Base-by-base conservation (phyloP, 1,139 yeast species). In the Blastobotrys aristatus region DNA sequence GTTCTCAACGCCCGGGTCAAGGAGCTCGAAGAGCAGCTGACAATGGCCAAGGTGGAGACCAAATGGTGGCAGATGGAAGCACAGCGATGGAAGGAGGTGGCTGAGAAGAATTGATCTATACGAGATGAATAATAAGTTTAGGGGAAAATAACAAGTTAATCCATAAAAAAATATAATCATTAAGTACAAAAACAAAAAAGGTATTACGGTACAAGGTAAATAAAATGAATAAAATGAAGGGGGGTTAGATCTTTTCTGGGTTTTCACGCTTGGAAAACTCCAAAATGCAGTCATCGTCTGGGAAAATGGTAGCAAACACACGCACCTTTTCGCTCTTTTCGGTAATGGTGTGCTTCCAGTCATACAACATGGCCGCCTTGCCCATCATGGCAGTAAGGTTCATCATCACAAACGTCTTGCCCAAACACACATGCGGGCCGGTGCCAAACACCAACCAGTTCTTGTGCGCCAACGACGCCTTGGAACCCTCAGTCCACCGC, bases 271-370 rank as follows among this genome's bases (percentile, higher is more conserved):
- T 50, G 49, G 76, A 74, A 75, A 90, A 90, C 61, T 81, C 74
- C 66, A 92, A 71, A 59, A 87, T 79, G 65, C 95, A 80, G 66
- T 90, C 96, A 69, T 92, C 98, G 67, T 87, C 82, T 31, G 98
- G 98, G 85, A 92, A 92, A 64, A 92, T 89, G 26, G 98, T 92
- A 32, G 98, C 98, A 67, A 92, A 92, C 35, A 92, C 97, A 64
- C 89, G 87, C 62, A 92, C 88, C 63, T 88, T 82, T 71, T 92
- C 98, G 55, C 94, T 82, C 60, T 81, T 72, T 39, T 81, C 84
- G 22, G 98, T 92, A 48, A 82, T 79, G 59, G 82, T 79, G 66
- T 92, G 98, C 52, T 77, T 69, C 71, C 92, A 79, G 66, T 92
- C 92, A 48, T 90, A 76, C 58, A 77, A 72, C 79, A 92, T 69